Conservation (phyloP, 495 filamentous ascomycete species). For the Neurospora tetrasperma region DNA sequence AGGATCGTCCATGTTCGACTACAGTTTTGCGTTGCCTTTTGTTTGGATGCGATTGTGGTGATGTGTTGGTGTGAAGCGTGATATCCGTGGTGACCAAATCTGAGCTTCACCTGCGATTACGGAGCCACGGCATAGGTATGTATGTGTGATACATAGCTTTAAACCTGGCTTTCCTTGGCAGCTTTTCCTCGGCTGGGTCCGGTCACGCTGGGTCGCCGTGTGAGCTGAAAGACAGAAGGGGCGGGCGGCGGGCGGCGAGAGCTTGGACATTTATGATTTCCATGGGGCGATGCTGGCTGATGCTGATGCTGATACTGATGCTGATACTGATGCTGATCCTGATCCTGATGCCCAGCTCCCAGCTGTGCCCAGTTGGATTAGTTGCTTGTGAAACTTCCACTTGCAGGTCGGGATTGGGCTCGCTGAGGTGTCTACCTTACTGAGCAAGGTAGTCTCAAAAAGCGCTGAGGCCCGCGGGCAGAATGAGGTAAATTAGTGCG, state of each 20-base stretch:
- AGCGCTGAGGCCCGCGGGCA: conserved; percentile 1
- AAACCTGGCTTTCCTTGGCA: not conserved
- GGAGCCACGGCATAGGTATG: not conserved
- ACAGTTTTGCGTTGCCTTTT: not conserved
- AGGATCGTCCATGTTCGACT: not conserved
- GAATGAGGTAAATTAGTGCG: conserved; percentile 6
- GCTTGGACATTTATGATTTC: not conserved
- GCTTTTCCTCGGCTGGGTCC: not conserved
- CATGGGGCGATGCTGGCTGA: not conserved
- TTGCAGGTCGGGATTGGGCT: not conserved
- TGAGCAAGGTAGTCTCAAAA: not conserved
- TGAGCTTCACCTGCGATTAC: not conserved
- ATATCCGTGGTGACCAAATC: not conserved
- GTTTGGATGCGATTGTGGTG: not conserved
- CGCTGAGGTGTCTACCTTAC: not conserved
- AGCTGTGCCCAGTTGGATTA: not conserved
- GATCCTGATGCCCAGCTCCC: not conserved
- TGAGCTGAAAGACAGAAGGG: not conserved
- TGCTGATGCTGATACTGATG: no score
- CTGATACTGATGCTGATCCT: not conserved
- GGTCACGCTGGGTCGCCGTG: not conserved
- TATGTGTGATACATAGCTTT: not conserved
- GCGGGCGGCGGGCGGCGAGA: not conserved
- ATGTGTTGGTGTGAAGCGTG: not conserved
- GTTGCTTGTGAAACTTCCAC: not conserved